A percentile compares a stretch with the other conserved stretches of the same genome.
phyloP scores from a whole-genome alignment of 1,284 basidiomycete species.

The Cutaneotrichosporon curvatum region DNA sequence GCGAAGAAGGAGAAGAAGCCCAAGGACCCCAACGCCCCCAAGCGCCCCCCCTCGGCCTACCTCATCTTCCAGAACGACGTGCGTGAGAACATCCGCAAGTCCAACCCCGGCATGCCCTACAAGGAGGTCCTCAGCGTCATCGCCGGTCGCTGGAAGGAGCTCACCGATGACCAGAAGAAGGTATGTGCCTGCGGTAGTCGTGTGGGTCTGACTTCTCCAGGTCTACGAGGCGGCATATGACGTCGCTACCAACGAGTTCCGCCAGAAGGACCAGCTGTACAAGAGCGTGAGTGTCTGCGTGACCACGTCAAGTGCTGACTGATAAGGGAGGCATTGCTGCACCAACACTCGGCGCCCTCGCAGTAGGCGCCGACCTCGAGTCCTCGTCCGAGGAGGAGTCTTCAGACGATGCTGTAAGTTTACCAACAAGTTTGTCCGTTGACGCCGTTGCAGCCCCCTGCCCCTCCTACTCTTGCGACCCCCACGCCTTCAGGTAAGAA shows the following conservation, averaged over 20 bases:
- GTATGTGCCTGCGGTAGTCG: constrained; percentile 50
- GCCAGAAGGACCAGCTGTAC: constrained; percentile 25
- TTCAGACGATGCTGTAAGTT: not conserved
- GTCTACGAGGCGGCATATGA: constrained; percentile 28
- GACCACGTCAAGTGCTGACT: not conserved
- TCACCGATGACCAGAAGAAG: constrained; percentile 64
- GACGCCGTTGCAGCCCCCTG: constrained; percentile 10
- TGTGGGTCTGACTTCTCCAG: not conserved
- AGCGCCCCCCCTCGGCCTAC: constrained; percentile 88
- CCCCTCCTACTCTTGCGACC: constrained; percentile 15
- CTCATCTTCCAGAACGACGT: constrained; percentile 92
- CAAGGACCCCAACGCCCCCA: constrained; percentile 89
- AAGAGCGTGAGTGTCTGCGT: constrained; percentile 10
- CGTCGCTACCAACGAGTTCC: constrained; percentile 22
- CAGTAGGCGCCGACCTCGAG: constrained; percentile 8
- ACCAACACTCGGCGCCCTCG: constrained; percentile 4
- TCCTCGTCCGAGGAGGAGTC: constrained; percentile 15
- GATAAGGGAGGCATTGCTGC: not conserved
- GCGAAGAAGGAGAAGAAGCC: constrained; percentile 47
- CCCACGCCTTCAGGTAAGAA: constrained; percentile 18
- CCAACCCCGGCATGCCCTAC: constrained; percentile 61
- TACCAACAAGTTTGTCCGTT: not conserved
- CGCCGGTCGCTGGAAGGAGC: constrained; percentile 63
- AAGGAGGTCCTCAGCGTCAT: constrained; percentile 67
- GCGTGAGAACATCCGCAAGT: constrained; percentile 54